Base-by-base conservation (phyloP, 148 eudicot species). In the Pharnaceum exiguum region DNA sequence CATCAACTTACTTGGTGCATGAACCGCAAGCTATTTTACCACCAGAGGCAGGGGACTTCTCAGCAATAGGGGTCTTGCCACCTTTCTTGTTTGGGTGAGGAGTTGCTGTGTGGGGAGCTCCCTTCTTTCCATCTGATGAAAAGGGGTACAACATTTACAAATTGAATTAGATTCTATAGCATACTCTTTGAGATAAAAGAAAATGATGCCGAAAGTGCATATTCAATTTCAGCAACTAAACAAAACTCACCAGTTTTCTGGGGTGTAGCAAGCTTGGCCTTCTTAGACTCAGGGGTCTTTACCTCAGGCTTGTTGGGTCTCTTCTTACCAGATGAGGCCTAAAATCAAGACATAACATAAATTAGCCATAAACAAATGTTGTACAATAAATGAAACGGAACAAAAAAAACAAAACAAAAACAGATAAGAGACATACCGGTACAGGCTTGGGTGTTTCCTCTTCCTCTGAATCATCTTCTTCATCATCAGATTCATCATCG, bases 111-210 rank as follows among this genome's bases (percentile, higher is more conserved):
- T 73, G 80, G 6, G 33, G 46, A 57, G 46, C 73, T 31, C 71
- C 75, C 55, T 81, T 81, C 82, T 81, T 81, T 23, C 79, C 75
- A 65, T 70, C 77, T 70, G 62, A n/a, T n/a, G n/a, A n/a, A n/a
- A n/a, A n/a, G n/a, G n/a, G n/a, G n/a, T n/a, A n/a, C n/a, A n/a
- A n/a, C n/a, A n/a, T n/a, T n/a, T n/a, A n/a, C n/a, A n/a, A n/a
- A n/a, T n/a, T n/a, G n/a, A n/a, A n/a, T n/a, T n/a, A n/a, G n/a
- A n/a, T n/a, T n/a, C n/a, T n/a, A n/a, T n/a, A n/a, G n/a, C n/a
- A n/a, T n/a, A n/a, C n/a, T n/a, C n/a, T n/a, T n/a, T n/a, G n/a
- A n/a, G n/a, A n/a, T n/a, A n/a, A n/a, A n/a, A n/a, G n/a, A n/a
- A n/a, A n/a, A n/a, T n/a, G n/a, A n/a, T n/a, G n/a, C n/a, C n/a